A percentile compares a stretch with the other conserved stretches of the same genome.
Conservation (phyloP, 2,329 filamentous ascomycete genomes). For the Cryphonectria naterciae region DNA sequence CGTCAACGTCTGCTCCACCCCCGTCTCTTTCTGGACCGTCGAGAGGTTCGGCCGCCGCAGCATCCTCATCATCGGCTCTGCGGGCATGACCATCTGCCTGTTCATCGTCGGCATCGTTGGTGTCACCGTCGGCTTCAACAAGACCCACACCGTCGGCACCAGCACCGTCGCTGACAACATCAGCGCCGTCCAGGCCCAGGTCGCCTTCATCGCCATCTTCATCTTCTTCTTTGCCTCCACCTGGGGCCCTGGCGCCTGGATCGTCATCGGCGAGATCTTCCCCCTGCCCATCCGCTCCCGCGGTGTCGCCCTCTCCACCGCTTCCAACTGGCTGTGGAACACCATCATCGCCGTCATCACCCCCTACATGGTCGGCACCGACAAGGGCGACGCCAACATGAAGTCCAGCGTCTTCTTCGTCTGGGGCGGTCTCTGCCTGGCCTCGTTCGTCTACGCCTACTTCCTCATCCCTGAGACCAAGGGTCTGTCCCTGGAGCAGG, state of each 20-base stretch:
- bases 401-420: conserved; percentile 74
- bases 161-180: conserved; percentile 55
- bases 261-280: conserved; percentile 88
- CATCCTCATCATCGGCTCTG: conserved; percentile 77
- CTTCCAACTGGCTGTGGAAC: conserved; percentile 93
- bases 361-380: conserved; percentile 68
- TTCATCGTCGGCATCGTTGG: conserved; percentile 83
- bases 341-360: conserved; percentile 73
- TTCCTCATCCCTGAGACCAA: conserved; percentile 77
- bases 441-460: conserved; percentile 67
- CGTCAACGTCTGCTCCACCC: conserved; percentile 85
- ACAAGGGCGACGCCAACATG: conserved; percentile 61
- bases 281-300: conserved; percentile 86
- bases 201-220: conserved; percentile 88
- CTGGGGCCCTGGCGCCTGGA: conserved; percentile 83
- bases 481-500: conserved; percentile 77
- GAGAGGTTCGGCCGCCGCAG: conserved; percentile 81
- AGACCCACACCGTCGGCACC: conserved; percentile 48
- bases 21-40: conserved; percentile 84
- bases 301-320: conserved; percentile 83
- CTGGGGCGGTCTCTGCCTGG: conserved; percentile 70
- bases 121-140: conserved; percentile 61
- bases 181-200: conserved; percentile 68
- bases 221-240: conserved; percentile 92
- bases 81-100: conserved; percentile 84